Base-by-base conservation (phyloP, 2,329 filamentous ascomycete species). In the Cytospora paraplurivora region DNA sequence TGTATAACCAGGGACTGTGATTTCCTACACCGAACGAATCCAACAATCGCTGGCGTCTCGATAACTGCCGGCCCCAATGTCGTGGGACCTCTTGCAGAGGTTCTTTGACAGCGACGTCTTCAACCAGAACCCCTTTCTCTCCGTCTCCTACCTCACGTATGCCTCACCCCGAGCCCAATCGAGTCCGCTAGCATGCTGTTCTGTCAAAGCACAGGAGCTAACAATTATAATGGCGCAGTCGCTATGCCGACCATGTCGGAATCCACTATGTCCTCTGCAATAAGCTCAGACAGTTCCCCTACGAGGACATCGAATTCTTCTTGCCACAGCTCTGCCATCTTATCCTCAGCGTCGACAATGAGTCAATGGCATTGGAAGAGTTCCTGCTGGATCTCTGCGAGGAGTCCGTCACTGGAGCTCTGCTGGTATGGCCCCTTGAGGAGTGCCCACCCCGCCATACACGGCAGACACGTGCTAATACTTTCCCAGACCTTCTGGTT, bases 31-130 rank as follows among this genome's bases (percentile, higher is more conserved):
- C n/a, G n/a, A 66, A 68, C 69, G 62, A 51, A 47, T 13, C 38
- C 41, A 32, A 27, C 35, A 55, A 49, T 49, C 47, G 41, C 62
- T 56, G 57, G n/a, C 62, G 44, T 66, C 49, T 41, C 37, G 57
- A 49, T 50, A 69, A 66, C 68, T 67, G 66, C 66, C 68, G 66
- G 70, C 76, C 72, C 76, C 77, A 81, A 89, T 88, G 88, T 90
- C 88, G 81, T 94, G 91, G 91, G 90, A 93, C 82, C 83, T 95
- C 81, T 85, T 95, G 76, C 90, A 92, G 83, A 88, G 91, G 78
- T 93, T 94, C 86, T 88, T 95, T 82, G 91, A 94, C 85, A 93
- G 90, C 81, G 91, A 95, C 83, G 90, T 95, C 82, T 95, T 95
- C 84, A 94, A 93, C 82, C 89, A 91, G 79, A 89, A 94, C 79